A percentile compares a stretch with the other conserved stretches of the same genome.
These are phyloP conservation scores for Candida xyloterini DNA, from an alignment of 805 yeast species.

Conservation along the genomic window DNA sequence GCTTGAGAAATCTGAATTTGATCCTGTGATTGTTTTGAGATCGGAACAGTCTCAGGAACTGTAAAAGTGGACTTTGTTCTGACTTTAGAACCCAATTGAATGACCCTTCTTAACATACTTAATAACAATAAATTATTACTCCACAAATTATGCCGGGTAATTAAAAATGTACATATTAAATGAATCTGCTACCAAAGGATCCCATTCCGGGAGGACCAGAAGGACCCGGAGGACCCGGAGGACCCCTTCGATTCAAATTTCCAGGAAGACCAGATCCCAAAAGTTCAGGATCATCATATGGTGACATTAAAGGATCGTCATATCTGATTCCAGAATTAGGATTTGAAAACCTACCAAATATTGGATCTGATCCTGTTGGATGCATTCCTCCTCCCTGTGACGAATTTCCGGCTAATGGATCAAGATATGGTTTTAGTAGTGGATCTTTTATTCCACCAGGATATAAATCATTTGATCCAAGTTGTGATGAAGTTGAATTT, in stretches of 20 bases:
- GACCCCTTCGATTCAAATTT: conserved; percentile 16
- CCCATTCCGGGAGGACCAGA: conserved; percentile 14
- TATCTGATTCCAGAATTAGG: conserved; percentile 47
- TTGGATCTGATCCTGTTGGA: conserved; percentile 49
- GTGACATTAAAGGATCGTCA: conserved; percentile 50
- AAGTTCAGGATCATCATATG: conserved; percentile 41
- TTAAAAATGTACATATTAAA: neutral
- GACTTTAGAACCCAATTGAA: neutral
- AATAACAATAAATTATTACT: conserved; percentile 1
- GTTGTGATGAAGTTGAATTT: conserved; percentile 16
- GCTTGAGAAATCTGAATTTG: conserved; percentile 48
- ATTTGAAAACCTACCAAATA: conserved; percentile 36
- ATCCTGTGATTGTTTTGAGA: conserved; percentile 9
- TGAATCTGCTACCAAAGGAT: conserved; percentile 11
- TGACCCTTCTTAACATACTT: neutral
- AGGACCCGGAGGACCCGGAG: conserved; percentile 6
- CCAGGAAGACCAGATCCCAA: conserved; percentile 48
- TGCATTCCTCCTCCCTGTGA: conserved; percentile 51
- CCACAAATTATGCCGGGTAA: conserved; percentile 12
- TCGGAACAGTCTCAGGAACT: conserved; percentile 15
- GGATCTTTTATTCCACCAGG: conserved; percentile 45
- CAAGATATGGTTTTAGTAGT: conserved; percentile 39
- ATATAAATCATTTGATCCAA: conserved; percentile 51
- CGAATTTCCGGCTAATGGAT: conserved; percentile 33
- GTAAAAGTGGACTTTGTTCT: conserved; percentile 5